Conservation (phyloP, 2,329 filamentous ascomycete species). For the Microcyclospora tardicrescens region DNA sequence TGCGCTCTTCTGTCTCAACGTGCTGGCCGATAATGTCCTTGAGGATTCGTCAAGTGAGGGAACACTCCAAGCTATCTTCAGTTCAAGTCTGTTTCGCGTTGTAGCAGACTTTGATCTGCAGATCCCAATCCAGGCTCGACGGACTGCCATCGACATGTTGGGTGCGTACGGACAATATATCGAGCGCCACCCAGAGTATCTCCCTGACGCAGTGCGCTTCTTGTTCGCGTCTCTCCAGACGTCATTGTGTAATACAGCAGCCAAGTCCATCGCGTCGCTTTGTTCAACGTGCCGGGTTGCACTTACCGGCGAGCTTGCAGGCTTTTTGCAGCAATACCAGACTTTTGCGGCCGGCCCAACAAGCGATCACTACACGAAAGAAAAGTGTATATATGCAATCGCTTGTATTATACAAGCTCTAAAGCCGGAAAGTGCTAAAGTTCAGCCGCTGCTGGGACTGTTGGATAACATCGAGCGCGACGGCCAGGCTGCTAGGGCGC, state of each 20-base stretch:
- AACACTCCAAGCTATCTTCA: conserved; percentile 50
- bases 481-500: conserved; percentile 30
- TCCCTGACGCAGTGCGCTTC: conserved; percentile 60
- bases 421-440: conserved; percentile 42
- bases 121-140: conserved; percentile 50
- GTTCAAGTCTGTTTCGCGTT: conserved; percentile 43
- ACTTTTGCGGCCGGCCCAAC: conserved; percentile 46
- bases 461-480: conserved; percentile 51
- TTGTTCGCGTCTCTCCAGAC: conserved; percentile 59
- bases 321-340: conserved; percentile 60
- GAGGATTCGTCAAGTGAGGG: conserved; percentile 47
- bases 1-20: conserved; percentile 48
- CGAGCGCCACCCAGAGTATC: conserved; percentile 50
- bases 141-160: conserved; percentile 57
- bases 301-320: conserved; percentile 52
- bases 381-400: conserved; percentile 61
- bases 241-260: conserved; percentile 50
- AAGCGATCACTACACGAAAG: conserved; percentile 56
- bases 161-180: conserved; percentile 68
- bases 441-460: conserved; percentile 44
- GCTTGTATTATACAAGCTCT: conserved; percentile 64
- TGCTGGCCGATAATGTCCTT: conserved; percentile 52
- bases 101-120: conserved; percentile 32
- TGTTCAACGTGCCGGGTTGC: conserved; percentile 62
- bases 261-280: conserved; percentile 59